Evolutionary conservation across 495 filamentous ascomycete species (phyloP).

Genomic region (Penicillium coffeae): DNA sequence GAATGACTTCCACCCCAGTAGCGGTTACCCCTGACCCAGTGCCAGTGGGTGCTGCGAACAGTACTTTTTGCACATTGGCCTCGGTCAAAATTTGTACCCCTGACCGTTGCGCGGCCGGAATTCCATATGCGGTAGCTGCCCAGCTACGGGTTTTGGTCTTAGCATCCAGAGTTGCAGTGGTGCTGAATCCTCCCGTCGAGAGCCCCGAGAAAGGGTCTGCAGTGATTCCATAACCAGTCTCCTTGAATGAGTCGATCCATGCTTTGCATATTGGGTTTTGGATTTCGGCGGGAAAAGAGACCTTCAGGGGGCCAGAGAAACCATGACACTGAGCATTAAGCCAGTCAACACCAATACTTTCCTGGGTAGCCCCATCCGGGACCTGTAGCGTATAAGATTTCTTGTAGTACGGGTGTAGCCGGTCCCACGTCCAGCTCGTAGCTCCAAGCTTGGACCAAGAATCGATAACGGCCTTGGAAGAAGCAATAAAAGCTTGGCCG

Average conservation of each 20-base stretch:
- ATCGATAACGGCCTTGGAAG: constrained; percentile 42
- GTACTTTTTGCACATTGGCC: constrained; percentile 34
- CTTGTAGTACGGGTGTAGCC: constrained; percentile 40
- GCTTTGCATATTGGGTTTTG: constrained; percentile 16
- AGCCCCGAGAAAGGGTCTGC: constrained; percentile 36
- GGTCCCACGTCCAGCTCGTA: constrained; percentile 47
- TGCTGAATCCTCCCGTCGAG: constrained; percentile 31
- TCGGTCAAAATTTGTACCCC: constrained; percentile 33
- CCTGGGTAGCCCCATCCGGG: background rate
- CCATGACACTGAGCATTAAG: constrained; percentile 12
- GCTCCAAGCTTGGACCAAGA: constrained; percentile 54
- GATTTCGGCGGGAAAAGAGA: constrained; percentile 14
- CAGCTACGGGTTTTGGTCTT: constrained; percentile 43
- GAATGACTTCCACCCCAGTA: constrained; percentile 3
- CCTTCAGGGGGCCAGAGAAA: constrained; percentile 14
- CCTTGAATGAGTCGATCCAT: constrained; percentile 20
- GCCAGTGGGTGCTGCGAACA: constrained; percentile 12
- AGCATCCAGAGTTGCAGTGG: constrained; percentile 14
- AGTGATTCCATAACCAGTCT: constrained; percentile 26
- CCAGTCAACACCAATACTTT: constrained; percentile 11
- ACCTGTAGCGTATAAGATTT: background rate
- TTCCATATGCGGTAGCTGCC: constrained; percentile 24
- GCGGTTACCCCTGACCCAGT: background rate
- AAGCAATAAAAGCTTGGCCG: constrained; percentile 19
- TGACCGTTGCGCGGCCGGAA: constrained; percentile 33